phyloP scores from a whole-genome alignment of 148 eudicot species.

The Pouteria glomerata region DNA sequence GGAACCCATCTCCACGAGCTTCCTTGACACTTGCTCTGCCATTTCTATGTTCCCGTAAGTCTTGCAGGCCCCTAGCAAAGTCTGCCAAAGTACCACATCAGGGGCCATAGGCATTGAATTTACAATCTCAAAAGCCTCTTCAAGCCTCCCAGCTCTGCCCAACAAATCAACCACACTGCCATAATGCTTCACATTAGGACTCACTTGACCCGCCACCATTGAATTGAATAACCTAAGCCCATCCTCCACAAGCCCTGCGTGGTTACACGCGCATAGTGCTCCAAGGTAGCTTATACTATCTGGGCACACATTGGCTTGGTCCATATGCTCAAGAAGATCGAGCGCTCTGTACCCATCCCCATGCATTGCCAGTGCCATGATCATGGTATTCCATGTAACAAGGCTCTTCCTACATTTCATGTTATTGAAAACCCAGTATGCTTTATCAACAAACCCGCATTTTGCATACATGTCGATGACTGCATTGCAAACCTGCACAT shows the following conservation, averaged over 20 bases:
- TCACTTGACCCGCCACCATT: slow-evolving; percentile 46
- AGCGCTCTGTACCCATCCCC: slow-evolving; percentile 57
- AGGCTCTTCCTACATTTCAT: slow-evolving; percentile 52
- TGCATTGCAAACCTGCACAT: slow-evolving; percentile 62
- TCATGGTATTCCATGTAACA: slow-evolving; percentile 81
- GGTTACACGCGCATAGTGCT: slow-evolving; percentile 72
- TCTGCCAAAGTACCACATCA: slow-evolving; percentile 74
- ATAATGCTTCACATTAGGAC: slow-evolving; percentile 66
- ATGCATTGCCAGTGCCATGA: slow-evolving; percentile 72
- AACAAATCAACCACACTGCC: slow-evolving; percentile 77
- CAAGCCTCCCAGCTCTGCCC: slow-evolving; percentile 73
- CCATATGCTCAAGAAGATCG: slow-evolving; percentile 54
- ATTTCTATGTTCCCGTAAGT: slow-evolving; percentile 60
- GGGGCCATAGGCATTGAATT: slow-evolving; percentile 62
- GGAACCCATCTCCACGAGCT: slow-evolving; percentile 80
- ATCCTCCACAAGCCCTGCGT: slow-evolving; percentile 70
- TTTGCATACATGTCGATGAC: slow-evolving; percentile 80
- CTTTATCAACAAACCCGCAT: slow-evolving; percentile 70
- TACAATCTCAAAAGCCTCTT: slow-evolving; percentile 57
- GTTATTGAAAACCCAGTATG: slow-evolving; percentile 38
- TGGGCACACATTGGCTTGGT: slow-evolving; percentile 19
- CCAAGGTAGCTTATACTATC: slow-evolving; percentile 62
- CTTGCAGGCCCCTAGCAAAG: slow-evolving; percentile 76
- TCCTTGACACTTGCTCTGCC: slow-evolving; percentile 72
- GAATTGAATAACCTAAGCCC: slow-evolving; percentile 52